These are phyloP conservation scores for Kitagawia praeruptora DNA, from an alignment of 129 eudicot genomes.

Conservation along the genomic window DNA sequence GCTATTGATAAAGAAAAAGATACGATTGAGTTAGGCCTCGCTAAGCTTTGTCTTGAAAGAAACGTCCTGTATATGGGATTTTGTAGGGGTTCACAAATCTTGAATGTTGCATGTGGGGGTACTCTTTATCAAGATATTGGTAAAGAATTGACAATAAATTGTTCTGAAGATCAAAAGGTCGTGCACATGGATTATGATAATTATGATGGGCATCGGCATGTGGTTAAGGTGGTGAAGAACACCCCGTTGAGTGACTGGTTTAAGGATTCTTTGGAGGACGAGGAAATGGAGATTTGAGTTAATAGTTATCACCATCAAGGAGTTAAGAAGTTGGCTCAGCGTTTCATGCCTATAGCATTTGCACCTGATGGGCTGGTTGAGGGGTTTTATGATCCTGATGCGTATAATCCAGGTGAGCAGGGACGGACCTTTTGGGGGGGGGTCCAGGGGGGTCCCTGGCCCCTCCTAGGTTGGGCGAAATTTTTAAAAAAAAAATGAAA, in stretches of 20 bases:
- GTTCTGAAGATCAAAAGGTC: slow-evolving; percentile 28
- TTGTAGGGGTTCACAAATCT: slow-evolving; percentile 84
- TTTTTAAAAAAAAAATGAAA: too few relatives aligned
- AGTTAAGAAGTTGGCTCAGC: slow-evolving; percentile 71
- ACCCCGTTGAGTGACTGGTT: slow-evolving; percentile 91
- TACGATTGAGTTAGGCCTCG: slow-evolving; percentile 62
- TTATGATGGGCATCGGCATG: slow-evolving; percentile 86
- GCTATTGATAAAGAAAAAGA: slow-evolving; percentile 91
- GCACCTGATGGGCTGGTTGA: slow-evolving; percentile 87
- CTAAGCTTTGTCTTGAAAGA: slow-evolving; percentile 77
- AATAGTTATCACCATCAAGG: slow-evolving; percentile 99
- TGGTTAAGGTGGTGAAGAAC: slow-evolving; percentile 43
- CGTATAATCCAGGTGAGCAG: slow-evolving; percentile 83
- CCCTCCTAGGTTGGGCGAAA: too few relatives aligned
- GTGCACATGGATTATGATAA: slow-evolving; percentile 77
- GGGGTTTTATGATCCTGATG: slow-evolving; percentile 89
- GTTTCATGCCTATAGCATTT: slow-evolving; percentile 78
- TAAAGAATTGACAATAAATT: slow-evolving; percentile 41
- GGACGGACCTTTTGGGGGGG: too few relatives aligned
- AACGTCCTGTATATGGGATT: slow-evolving; percentile 85
- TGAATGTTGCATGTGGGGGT: slow-evolving; percentile 95
- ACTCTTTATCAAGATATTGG: slow-evolving; percentile 73
- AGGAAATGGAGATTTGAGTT: slow-evolving; percentile 51
- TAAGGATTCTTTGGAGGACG: slow-evolving; percentile 46
- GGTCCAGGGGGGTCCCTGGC: too few relatives aligned